Percentiles rank a stretch among this genome's conserved stretches.
These are phyloP conservation scores for Penstemon davidsonii DNA, from an alignment of 257 asterid genomes.

Conservation along the genomic window DNA sequence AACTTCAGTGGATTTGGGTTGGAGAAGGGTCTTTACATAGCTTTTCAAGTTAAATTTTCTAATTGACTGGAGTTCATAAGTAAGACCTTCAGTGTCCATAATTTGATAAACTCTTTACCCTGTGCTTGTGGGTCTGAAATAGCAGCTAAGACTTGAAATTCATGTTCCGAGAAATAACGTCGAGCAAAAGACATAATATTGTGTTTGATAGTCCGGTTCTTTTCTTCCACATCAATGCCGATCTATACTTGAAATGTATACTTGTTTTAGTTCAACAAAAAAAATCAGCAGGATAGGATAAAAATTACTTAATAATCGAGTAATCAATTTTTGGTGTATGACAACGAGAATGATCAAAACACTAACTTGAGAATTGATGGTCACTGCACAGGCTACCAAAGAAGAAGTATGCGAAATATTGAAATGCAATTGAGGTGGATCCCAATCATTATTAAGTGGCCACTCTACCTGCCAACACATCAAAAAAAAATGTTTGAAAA, in stretches of 20 bases:
- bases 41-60: conserved; percentile 12
- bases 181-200: conserved; percentile 63
- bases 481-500: conserved; percentile 3
- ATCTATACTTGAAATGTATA: conserved; percentile 48
- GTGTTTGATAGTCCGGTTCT: conserved; percentile 59
- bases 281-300: not conserved
- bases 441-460: conserved; percentile 44
- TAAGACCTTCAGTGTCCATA: conserved; percentile 95
- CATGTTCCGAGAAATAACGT: conserved; percentile 66
- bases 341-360: conserved; percentile 25
- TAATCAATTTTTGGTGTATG: not conserved
- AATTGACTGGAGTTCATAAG: not conserved
- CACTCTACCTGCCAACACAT: conserved; percentile 64
- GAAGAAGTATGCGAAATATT: conserved; percentile 90
- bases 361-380: conserved; percentile 67
- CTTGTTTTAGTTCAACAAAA: conserved; percentile 9
- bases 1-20: not conserved
- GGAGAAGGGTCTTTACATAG: conserved; percentile 3
- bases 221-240: conserved; percentile 90
- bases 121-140: conserved; percentile 69
- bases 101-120: conserved; percentile 72
- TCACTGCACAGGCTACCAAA: conserved; percentile 85
- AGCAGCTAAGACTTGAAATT: conserved; percentile 52
- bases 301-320: not conserved
- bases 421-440: conserved; percentile 65